phyloP scores from a whole-genome alignment of 2,329 filamentous ascomycete species.

The Pleochaeta shiraiana region DNA sequence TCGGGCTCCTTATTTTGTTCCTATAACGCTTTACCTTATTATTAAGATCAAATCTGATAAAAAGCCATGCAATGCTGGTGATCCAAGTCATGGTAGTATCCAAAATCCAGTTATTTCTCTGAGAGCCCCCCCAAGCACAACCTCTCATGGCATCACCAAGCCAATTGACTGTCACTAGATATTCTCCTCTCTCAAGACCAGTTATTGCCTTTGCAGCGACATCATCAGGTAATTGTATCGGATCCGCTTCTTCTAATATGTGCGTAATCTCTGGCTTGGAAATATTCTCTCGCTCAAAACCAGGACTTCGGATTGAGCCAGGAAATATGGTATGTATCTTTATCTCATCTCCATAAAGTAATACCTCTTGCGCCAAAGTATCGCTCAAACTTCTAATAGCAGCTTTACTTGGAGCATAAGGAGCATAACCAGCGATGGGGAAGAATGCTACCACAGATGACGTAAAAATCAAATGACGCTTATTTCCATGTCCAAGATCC shows the following conservation, averaged over 20 bases:
- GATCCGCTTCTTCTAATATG: slow-evolving; percentile 64
- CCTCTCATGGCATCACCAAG: slow-evolving; percentile 53
- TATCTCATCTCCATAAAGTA: slow-evolving; percentile 68
- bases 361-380: slow-evolving; percentile 59
- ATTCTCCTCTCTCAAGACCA: slow-evolving; percentile 61
- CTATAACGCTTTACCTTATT: slow-evolving; percentile 33
- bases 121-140: slow-evolving; percentile 29
- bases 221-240: slow-evolving; percentile 52
- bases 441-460: slow-evolving; percentile 55
- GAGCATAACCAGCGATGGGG: slow-evolving; percentile 57
- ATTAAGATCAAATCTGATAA: slow-evolving; percentile 33
- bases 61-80: slow-evolving; percentile 32
- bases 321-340: slow-evolving; percentile 68
- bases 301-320: slow-evolving; percentile 59
- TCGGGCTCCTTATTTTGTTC: too few species aligned
- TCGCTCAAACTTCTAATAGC: slow-evolving; percentile 71
- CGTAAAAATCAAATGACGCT: slow-evolving; percentile 75
- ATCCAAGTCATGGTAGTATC: slow-evolving; percentile 36
- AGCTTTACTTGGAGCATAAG: slow-evolving; percentile 69
- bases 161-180: slow-evolving; percentile 54
- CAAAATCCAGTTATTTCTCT: slow-evolving; percentile 35
- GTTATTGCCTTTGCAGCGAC: slow-evolving; percentile 49
- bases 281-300: slow-evolving; percentile 51
- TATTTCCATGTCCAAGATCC: slow-evolving; percentile 24
- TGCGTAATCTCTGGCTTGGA: slow-evolving; percentile 65